Evolutionary conservation across 345 rosid species (phyloP), one percentile per base, ranked within the genome.

Genomic region (Microcos paniculata): DNA sequence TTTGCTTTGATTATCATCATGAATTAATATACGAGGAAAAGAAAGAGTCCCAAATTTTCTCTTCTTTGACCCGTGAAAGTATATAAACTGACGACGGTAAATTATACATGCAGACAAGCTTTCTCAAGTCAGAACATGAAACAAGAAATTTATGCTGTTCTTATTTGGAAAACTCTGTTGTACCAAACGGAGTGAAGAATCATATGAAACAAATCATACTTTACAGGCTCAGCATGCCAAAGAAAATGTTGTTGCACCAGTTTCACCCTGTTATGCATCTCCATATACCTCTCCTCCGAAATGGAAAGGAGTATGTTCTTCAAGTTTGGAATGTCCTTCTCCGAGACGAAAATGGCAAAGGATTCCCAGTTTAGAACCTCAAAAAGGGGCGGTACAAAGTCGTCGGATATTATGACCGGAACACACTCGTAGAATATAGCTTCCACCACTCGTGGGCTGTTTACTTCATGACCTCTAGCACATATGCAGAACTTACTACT

Each of bases 401-500:
- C 90, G 85, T 94, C 95, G 0, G 98, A 94, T 82, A 94, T 91
- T 55, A 94, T 92, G 26, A 94, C 98, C 0, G 98, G 98, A 69
- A 94, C 93, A 64, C 98, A 94, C 66, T 92, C 97, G 1, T 86
- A 89, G 81, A 92, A 87, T 74, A 94, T 75, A n/a, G 98, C 94
- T 84, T 94, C 98, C 70, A 92, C 98, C 0, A 94, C 91, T 61
- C 98, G 80, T 15, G 98, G 98, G 38, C 98, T 94, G 56, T 94
- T 91, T 64, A 92, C 98, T 85, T 91, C 98, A 18, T 79, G 88
- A 35, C 98, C 98, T 86, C 87, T 91, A 0, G 98, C 91, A 10
- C 98, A 94, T 23, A 94, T 94, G 78, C 98, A 94, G 82, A 88
- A 94, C 84, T 90, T 94, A 87, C 98, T 94, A 72, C 97, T 92